Conservation (phyloP, 2,329 filamentous ascomycete genomes). For the Colletotrichum acutatum region DNA sequence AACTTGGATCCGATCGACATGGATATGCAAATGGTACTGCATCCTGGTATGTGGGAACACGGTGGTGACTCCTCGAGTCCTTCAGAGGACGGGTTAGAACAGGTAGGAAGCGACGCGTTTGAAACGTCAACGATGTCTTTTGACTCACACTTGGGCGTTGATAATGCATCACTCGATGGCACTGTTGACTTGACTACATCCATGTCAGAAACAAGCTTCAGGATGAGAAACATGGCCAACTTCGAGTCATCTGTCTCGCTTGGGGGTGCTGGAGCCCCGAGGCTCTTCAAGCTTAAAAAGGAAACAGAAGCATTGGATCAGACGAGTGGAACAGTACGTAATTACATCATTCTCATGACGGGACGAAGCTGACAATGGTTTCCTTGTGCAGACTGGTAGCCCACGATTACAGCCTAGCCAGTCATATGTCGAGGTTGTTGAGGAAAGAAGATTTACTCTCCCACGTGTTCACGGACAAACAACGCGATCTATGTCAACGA, state of each 20-base stretch:
- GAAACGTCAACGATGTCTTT: slow-evolving; percentile 6
- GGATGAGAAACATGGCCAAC: background rate
- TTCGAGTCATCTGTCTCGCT: background rate
- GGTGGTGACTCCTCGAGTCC: background rate
- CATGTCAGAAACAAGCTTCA: background rate
- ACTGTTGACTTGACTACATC: slow-evolving; percentile 6
- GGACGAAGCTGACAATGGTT: background rate
- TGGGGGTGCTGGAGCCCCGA: background rate
- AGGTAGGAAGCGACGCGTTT: background rate
- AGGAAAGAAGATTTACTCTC: background rate
- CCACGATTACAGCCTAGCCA: background rate
- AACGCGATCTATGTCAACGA: background rate
- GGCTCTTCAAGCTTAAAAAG: background rate
- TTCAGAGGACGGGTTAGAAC: background rate
- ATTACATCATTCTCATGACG: too few species aligned
- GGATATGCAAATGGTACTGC: slow-evolving; percentile 7
- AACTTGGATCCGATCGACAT: too few species aligned
- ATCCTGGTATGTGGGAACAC: background rate
- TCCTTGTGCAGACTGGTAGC: background rate
- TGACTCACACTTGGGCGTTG: background rate
- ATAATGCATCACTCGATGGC: background rate
- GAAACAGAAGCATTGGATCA: background rate
- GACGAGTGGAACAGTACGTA: background rate
- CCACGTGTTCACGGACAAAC: background rate
- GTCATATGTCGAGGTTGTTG: background rate